Base-by-base conservation (phyloP, 257 asterid species). In the Cinchona pubescens region DNA sequence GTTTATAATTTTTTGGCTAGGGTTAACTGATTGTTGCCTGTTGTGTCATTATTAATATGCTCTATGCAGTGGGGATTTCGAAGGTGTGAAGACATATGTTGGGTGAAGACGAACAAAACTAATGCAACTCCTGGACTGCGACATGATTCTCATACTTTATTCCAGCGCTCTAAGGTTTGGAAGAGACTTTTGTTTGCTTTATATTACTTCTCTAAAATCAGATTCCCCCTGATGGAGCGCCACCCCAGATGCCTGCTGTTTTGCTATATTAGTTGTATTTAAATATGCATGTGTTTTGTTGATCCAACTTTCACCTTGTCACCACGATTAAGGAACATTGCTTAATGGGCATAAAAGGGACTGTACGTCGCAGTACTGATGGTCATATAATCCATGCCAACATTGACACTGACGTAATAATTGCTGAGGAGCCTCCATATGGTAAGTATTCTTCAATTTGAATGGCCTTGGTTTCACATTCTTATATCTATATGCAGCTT, bases 311-410 rank as follows among this genome's bases (percentile, higher is more conserved):
- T 55, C 71, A 21, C 56, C 37, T 72, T 79, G 55, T 81, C 60
- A 40, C 81, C 79, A 58, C 75, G 72, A 48, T 81, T 79, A 80
- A 94, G 99, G 99, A 95, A 85, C 98, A 95, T 75, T 95, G 97
- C 87, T 83, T 95, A 84, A 91, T 95, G 98, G 99, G 98, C 49
- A 92, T 95, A 80, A 95, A 91, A 82, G 98, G 99, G 81, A 95
- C 98, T 46, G 98, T 95, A 32, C 97, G 99, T 69, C 98, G 97
- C 85, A 92, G 98, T 88, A 88, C 96, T 51, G 99, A 95, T 82
- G 98, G 97, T 56, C 99, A 95, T 89, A 92, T 95, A 78, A 92
- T 95, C 77, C 99, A 95, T 87, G 96, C 99, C 82, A 95, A 95
- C 91, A 95, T 95, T 78, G 99, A 95, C 80, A 95, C 99, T 71